Conservation (phyloP, 768 basidiomycete genomes). For the Leccinum subgranulosum region DNA sequence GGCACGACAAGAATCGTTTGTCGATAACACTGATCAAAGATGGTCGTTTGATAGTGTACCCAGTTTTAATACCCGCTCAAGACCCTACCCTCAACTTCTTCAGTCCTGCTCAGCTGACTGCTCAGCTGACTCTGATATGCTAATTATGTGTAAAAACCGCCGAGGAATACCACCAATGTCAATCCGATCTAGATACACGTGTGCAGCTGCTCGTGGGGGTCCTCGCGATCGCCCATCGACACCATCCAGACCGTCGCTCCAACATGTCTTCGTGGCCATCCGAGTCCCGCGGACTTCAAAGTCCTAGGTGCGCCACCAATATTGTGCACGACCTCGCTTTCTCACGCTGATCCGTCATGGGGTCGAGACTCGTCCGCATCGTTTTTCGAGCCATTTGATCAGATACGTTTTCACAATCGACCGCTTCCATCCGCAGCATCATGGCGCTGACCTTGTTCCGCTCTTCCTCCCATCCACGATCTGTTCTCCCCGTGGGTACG, state of each 20-base stretch:
- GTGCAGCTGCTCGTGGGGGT: neutral
- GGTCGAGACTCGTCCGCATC: no score
- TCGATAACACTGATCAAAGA: conserved; percentile 5
- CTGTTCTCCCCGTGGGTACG: no score
- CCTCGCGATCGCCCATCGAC: neutral
- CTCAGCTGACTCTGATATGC: neutral
- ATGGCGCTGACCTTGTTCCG: no score
- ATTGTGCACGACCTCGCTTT: no score
- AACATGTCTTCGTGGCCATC: no score
- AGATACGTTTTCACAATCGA: no score
- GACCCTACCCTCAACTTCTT: neutral
- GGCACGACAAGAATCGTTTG: neutral
- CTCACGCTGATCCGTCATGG: no score
- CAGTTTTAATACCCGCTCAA: neutral
- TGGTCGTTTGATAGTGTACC: neutral
- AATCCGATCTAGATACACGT: neutral
- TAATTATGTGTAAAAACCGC: neutral
- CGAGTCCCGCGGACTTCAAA: no score
- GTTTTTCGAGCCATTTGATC: no score
- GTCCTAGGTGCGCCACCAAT: no score
- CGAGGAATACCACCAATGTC: neutral
- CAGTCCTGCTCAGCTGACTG: neutral
- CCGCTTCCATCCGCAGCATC: no score
- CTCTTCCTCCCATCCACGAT: no score
- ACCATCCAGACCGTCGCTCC: neutral